A percentile compares a stretch with the other conserved stretches of the same genome.
phyloP scores from a whole-genome alignment of 176 grass and related monocot genomes.

The Carex pumila region DNA sequence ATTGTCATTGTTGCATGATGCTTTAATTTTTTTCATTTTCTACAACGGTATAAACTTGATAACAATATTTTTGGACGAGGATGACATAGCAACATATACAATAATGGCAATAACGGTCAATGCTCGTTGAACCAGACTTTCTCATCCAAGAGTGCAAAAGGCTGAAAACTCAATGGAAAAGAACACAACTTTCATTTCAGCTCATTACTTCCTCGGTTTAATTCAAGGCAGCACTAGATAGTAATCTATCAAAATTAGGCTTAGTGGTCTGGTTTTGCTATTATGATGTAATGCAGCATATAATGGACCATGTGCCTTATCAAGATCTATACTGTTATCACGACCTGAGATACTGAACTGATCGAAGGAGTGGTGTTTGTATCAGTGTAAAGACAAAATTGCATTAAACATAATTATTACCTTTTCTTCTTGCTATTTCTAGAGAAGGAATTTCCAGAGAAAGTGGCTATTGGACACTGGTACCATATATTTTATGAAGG shows the following conservation, averaged over 20 bases:
- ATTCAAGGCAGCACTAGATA: conserved; percentile 28
- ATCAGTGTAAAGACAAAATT: neutral
- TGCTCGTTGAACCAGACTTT: conserved; percentile 44
- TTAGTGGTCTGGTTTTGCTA: neutral
- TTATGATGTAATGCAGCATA: neutral
- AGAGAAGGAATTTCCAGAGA: conserved; percentile 1
- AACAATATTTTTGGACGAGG: conserved; percentile 37
- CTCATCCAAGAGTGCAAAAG: conserved; percentile 44
- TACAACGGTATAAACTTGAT: neutral
- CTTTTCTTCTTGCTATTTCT: neutral
- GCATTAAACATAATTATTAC: neutral
- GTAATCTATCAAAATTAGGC: neutral
- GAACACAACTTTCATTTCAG: conserved; percentile 19
- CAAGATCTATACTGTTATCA: neutral
- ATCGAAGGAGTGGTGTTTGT: neutral
- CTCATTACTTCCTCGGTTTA: conserved; percentile 33
- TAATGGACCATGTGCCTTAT: neutral
- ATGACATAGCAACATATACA: conserved; percentile 40
- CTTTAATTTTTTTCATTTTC: neutral
- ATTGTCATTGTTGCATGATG: neutral
- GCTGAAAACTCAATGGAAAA: conserved; percentile 48
- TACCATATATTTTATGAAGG: conserved; percentile 62
- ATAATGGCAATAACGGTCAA: conserved; percentile 44
- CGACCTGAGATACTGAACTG: neutral
- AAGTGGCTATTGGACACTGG: conserved; percentile 33